Base-by-base conservation (phyloP, 352 stramenopile genomes). In the Pythium aquatile region DNA sequence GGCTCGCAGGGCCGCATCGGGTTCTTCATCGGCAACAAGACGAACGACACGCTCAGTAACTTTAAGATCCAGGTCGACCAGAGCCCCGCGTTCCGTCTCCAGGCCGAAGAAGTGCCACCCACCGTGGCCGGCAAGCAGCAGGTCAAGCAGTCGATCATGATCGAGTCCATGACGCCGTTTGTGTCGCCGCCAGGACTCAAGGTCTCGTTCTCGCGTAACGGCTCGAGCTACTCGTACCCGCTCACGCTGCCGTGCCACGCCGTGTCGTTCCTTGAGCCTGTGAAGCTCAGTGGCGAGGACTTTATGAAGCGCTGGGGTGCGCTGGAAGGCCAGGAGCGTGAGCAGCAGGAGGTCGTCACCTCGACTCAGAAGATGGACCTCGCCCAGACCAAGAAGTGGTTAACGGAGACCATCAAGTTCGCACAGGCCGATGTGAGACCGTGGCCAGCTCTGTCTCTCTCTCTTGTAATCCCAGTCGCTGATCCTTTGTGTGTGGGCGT, bases 11-110 rank as follows among this genome's bases (percentile, higher is more conserved):
- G 94, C 20, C 81, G 91, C 44, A 85, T 99, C 66, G 95, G 90
- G n/a, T 74, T 99, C 20, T 98, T 98, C 74, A 98, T 98, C 69
- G 93, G 91, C 64, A 98, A 98, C 79, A 96, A 98, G 65, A 80
- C 63, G 17, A 78, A 72, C 37, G 80, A 87, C 32, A 74, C 79
- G 11, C 70, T 98, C 47, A 76, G 72, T 17, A 75, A 95, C 51
- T 97, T 99, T 73, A 85, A 83, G 10, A 78, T 93, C 9, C 76
- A 82, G 63, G 69, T 98, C 3, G 76, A 80, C 10, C 9, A 56
- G 16, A 61, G 16, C n/a, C 61, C 77, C 3, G 69, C 63, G 17
- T 84, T 95, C 62, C 80, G 82, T 47, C 69, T 87, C 57, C 81
- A 94, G 64, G 58, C 69, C 8, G 88, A 97, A 49, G 80, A 91